Evolutionary conservation across 129 eudicot genomes (phyloP).

Genomic region (Solidago caesia): DNA sequence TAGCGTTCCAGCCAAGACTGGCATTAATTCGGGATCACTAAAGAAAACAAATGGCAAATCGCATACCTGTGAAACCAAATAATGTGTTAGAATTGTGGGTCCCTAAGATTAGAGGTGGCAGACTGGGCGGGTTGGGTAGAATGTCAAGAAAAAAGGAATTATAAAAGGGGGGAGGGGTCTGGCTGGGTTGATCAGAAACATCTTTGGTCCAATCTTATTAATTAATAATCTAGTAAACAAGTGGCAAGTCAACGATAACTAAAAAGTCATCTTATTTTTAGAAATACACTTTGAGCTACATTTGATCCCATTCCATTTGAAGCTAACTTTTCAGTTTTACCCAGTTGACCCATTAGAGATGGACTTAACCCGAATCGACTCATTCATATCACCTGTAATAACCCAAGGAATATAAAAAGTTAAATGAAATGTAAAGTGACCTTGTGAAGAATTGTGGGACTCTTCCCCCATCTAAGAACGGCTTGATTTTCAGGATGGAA

Average conservation of each 20-base stretch:
- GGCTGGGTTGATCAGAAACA: too few species aligned
- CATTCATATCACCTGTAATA: not conserved
- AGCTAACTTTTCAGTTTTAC: too few species aligned
- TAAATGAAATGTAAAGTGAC: conserved; percentile 36
- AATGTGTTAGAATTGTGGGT: conserved; percentile 8
- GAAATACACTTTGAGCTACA: too few species aligned
- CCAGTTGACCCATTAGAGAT: too few species aligned
- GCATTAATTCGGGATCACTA: conserved; percentile 93
- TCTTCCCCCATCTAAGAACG: conserved; percentile 98
- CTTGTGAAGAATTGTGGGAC: conserved; percentile 98
- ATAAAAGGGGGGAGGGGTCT: not conserved
- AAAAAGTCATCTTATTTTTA: too few species aligned
- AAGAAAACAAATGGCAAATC: conserved; percentile 94
- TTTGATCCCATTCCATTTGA: too few species aligned
- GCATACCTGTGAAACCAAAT: conserved; percentile 67
- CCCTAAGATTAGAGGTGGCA: not conserved
- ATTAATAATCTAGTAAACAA: too few species aligned
- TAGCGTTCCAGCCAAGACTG: conserved; percentile 76
- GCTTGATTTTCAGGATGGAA: conserved; percentile 93
- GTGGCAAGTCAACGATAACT: too few species aligned
- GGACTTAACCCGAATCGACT: not conserved
- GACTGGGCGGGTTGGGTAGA: too few species aligned
- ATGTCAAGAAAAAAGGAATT: not conserved
- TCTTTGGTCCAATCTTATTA: too few species aligned
- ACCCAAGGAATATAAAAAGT: not conserved